Percentiles rank a stretch among this genome's conserved stretches.
phyloP scores from a whole-genome alignment of 2,329 filamentous ascomycete species.

The Neocucurbitaria cava region DNA sequence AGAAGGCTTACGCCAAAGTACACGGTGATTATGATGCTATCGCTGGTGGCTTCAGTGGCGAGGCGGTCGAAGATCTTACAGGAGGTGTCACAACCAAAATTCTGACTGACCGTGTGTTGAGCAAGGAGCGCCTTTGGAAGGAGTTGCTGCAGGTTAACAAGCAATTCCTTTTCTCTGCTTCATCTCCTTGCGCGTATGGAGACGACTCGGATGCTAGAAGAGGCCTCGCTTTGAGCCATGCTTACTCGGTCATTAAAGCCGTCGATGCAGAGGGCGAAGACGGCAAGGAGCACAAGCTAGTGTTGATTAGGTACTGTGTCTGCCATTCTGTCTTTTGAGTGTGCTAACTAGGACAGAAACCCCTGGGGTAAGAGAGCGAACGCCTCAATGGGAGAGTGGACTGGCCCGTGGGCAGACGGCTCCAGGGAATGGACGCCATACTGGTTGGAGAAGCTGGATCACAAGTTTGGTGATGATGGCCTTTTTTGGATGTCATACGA shows the following conservation, averaged over 20 bases:
- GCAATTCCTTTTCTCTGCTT: slow-evolving; percentile 76
- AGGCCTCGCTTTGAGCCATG: slow-evolving; percentile 54
- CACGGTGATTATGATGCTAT: slow-evolving; percentile 81
- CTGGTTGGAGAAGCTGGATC: slow-evolving; percentile 73
- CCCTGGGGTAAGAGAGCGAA: slow-evolving; percentile 73
- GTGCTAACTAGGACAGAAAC: slow-evolving; percentile 59
- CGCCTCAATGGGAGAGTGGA: slow-evolving; percentile 67
- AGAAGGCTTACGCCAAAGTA: slow-evolving; percentile 85
- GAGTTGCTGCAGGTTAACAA: slow-evolving; percentile 77
- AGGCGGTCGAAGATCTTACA: slow-evolving; percentile 63
- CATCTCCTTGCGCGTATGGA: slow-evolving; percentile 61
- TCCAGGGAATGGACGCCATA: slow-evolving; percentile 84
- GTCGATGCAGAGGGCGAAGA: slow-evolving; percentile 59
- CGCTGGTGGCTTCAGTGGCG: slow-evolving; percentile 69
- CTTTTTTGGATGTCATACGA: slow-evolving; percentile 68
- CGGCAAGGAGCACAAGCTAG: slow-evolving; percentile 56
- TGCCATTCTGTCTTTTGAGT: slow-evolving; percentile 16
- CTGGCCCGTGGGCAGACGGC: slow-evolving; percentile 80
- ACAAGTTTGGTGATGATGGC: slow-evolving; percentile 79
- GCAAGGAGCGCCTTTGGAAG: slow-evolving; percentile 83
- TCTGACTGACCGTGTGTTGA: slow-evolving; percentile 71
- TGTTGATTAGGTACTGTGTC: slow-evolving; percentile 62
- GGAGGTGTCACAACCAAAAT: slow-evolving; percentile 75
- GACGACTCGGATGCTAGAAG: slow-evolving; percentile 64
- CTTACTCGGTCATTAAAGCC: slow-evolving; percentile 64